These are phyloP conservation scores for Pinus taeda DNA, from an alignment of 75 land plant genomes.

Conservation along the genomic window DNA sequence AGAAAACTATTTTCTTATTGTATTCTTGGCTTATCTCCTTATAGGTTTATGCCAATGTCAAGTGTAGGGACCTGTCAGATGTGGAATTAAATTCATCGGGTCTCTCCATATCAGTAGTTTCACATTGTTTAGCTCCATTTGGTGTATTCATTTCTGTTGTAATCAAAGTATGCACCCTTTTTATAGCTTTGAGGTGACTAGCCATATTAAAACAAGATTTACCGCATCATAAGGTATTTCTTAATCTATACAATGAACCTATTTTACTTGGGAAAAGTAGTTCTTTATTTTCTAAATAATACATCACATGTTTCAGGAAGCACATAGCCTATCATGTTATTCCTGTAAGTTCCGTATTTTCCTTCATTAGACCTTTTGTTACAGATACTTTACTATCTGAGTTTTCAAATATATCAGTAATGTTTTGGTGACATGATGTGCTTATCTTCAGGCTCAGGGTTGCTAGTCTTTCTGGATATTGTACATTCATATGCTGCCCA, in stretches of 20 bases:
- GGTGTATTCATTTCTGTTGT: slow-evolving; percentile 1
- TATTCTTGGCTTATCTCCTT: no score
- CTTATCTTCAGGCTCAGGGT: slow-evolving; percentile 65
- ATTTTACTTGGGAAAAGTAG: not conserved
- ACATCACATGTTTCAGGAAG: not conserved
- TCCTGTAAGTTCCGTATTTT: not conserved
- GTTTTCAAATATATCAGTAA: not conserved
- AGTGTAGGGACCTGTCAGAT: no score
- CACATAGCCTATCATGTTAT: not conserved
- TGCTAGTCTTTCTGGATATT: slow-evolving; percentile 88
- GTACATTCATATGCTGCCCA: slow-evolving; percentile 95
- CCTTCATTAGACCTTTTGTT: not conserved
- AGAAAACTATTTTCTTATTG: no score
- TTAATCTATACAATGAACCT: not conserved
- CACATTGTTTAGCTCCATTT: not conserved
- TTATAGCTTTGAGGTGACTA: not conserved
- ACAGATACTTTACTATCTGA: not conserved
- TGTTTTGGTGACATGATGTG: not conserved
- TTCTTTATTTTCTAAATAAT: not conserved
- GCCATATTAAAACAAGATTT: not conserved
- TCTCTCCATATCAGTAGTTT: not conserved
- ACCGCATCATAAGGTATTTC: no score
- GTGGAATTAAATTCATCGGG: no score
- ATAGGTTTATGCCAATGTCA: no score
- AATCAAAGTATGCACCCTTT: not conserved